Percentiles rank a stretch among this genome's conserved stretches.
Evolutionary conservation across 805 yeast species (phyloP).

Genomic region (Candida boidinii): DNA sequence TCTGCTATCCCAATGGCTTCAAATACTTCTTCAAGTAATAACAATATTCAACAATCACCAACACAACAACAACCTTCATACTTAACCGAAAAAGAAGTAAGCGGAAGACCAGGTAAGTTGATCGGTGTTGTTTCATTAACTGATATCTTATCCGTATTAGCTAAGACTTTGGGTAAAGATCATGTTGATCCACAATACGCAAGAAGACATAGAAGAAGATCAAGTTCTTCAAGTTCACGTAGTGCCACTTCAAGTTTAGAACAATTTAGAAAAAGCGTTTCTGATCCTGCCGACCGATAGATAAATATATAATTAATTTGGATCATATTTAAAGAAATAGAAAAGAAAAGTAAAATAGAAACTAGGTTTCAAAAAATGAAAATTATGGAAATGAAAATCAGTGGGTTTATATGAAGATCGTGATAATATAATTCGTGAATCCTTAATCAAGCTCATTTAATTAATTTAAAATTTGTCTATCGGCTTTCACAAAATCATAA

Average conservation of each 20-base stretch:
- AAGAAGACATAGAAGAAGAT: constrained; percentile 78
- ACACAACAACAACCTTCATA: constrained; percentile 5
- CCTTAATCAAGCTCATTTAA: no score
- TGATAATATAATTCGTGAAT: no score
- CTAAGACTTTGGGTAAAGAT: constrained; percentile 60
- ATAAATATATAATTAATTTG: background rate
- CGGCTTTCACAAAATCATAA: no score
- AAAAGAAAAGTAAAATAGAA: no score
- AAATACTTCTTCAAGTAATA: constrained; percentile 1
- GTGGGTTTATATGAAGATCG: no score
- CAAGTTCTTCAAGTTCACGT: constrained; percentile 30
- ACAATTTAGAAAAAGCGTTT: constrained; percentile 34
- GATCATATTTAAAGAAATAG: no score
- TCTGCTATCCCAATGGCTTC: constrained; percentile 4
- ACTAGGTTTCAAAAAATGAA: no score
- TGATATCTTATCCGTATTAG: constrained; percentile 77
- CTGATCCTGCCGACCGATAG: constrained; percentile 24
- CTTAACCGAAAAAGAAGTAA: constrained; percentile 16
- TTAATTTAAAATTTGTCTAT: no score
- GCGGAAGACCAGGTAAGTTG: constrained; percentile 66
- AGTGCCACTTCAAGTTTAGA: constrained; percentile 30
- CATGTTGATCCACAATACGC: constrained; percentile 78
- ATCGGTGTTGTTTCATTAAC: constrained; percentile 91
- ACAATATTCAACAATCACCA: constrained; percentile 3
- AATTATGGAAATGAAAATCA: no score